phyloP scores from a whole-genome alignment of 1,284 basidiomycete genomes.

The Ustilago nuda region DNA sequence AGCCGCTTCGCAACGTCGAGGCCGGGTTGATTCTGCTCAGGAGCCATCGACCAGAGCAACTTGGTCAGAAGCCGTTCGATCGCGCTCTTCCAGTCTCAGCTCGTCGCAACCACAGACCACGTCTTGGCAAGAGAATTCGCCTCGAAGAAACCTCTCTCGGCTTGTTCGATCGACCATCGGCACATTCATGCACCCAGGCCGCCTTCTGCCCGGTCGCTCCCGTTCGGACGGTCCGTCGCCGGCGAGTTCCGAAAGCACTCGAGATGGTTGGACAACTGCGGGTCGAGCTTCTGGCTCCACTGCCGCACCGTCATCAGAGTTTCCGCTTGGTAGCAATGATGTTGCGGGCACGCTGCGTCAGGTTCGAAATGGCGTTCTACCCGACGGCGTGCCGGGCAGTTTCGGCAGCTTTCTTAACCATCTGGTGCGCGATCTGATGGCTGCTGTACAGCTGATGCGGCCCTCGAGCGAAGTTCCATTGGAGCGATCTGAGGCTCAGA shows the following conservation, averaged over 20 bases:
- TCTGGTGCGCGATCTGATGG: constrained; percentile 54
- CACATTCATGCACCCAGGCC: constrained; percentile 31
- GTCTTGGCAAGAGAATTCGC: constrained; percentile 12
- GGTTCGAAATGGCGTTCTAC: constrained; percentile 50
- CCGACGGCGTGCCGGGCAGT: constrained; percentile 56
- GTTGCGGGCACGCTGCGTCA: constrained; percentile 47
- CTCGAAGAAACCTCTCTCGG: constrained; percentile 25
- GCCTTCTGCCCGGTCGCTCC: constrained; percentile 22
- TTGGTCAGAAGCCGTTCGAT: background rate
- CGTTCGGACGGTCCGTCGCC: constrained; percentile 10
- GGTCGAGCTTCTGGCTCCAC: background rate
- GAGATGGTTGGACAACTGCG: constrained; percentile 11
- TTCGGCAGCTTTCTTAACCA: constrained; percentile 63
- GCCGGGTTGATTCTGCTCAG: constrained; percentile 14
- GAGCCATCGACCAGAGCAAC: constrained; percentile 7
- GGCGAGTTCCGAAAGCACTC: background rate
- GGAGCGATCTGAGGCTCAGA: constrained; percentile 16
- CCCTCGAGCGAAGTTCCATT: constrained; percentile 25
- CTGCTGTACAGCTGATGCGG: constrained; percentile 53
- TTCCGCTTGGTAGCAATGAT: constrained; percentile 48
- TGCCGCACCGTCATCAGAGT: constrained; percentile 14
- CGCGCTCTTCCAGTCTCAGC: constrained; percentile 12
- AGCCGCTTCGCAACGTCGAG: constrained; percentile 22
- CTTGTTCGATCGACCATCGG: constrained; percentile 38
- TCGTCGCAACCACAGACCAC: constrained; percentile 7